Evolutionary conservation across 306 rosid species (phyloP).

Genomic region (Acacia confusa): DNA sequence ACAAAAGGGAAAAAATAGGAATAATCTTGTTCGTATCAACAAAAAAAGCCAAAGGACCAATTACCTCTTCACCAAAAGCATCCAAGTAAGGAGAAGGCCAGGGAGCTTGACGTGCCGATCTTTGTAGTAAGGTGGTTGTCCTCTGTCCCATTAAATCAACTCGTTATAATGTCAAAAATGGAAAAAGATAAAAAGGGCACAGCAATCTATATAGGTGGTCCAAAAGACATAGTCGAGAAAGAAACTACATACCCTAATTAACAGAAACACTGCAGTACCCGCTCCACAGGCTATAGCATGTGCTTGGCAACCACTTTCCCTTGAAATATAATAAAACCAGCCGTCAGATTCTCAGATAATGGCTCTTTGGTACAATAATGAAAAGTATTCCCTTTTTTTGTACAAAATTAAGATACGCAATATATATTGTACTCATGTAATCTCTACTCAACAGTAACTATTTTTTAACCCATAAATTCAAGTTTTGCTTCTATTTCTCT

Average conservation of each 20-base stretch:
- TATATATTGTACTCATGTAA: neutral
- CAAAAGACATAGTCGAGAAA: constrained; percentile 13
- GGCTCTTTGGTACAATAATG: neutral
- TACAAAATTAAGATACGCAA: neutral
- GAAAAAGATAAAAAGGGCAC: neutral
- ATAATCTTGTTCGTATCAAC: neutral
- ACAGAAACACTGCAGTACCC: constrained; percentile 87
- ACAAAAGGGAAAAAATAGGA: neutral
- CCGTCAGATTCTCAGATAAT: constrained; percentile 30
- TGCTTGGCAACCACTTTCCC: constrained; percentile 89
- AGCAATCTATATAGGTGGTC: neutral
- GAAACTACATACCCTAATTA: constrained; percentile 64
- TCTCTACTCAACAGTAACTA: neutral
- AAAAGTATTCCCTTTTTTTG: neutral
- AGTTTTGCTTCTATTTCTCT: neutral
- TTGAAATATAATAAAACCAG: constrained; percentile 28
- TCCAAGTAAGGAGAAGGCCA: constrained; percentile 99
- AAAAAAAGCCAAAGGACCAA: constrained; percentile 22
- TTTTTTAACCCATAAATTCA: neutral
- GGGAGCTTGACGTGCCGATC: constrained; percentile 94
- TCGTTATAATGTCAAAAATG: neutral
- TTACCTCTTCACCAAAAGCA: constrained; percentile 96
- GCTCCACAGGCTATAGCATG: constrained; percentile 92
- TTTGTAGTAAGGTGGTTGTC: constrained; percentile 82
- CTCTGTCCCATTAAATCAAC: constrained; percentile 48